phyloP scores from a whole-genome alignment of 768 basidiomycete species.

The Gelatoporia subvermispora region DNA sequence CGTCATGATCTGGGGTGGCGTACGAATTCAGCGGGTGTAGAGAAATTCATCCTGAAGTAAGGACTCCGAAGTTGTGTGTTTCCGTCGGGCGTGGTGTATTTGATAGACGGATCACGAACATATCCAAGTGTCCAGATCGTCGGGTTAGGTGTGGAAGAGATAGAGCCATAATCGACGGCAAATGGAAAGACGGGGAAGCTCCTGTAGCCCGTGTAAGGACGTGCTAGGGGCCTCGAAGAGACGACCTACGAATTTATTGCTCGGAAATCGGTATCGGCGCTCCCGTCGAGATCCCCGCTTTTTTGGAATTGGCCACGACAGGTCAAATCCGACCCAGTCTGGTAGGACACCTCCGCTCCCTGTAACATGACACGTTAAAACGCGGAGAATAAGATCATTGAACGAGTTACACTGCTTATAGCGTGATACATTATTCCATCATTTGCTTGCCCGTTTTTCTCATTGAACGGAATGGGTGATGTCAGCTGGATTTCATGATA shows the following conservation, averaged over 20 bases:
- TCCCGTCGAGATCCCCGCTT: constrained; percentile 12
- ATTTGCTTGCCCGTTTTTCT: constrained; percentile 7
- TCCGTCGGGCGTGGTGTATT: constrained; percentile 13
- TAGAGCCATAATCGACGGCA: constrained; percentile 21
- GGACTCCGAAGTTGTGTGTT: constrained; percentile 11
- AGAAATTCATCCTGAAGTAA: constrained; percentile 10
- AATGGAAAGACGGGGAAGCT: constrained; percentile 20
- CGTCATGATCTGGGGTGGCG: not conserved
- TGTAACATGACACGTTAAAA: not conserved
- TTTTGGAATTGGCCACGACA: constrained; percentile 15
- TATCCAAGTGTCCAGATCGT: constrained; percentile 25
- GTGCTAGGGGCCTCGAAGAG: too few relatives aligned
- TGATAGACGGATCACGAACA: constrained; percentile 20
- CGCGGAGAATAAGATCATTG: not conserved
- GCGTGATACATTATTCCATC: constrained; percentile 12
- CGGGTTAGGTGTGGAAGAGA: constrained; percentile 12
- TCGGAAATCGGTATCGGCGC: constrained; percentile 2
- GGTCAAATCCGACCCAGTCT: constrained; percentile 2
- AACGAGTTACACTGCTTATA: constrained; percentile 1
- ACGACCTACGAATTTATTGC: constrained; percentile 6
- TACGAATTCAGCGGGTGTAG: constrained; percentile 4
- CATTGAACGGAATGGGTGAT: not conserved
- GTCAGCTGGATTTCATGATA: constrained; percentile 9
- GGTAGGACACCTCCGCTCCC: constrained; percentile 10
- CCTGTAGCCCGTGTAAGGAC: not conserved